phyloP scores from a whole-genome alignment of 441 rosid genomes.

The Dalechampia spathulata region DNA sequence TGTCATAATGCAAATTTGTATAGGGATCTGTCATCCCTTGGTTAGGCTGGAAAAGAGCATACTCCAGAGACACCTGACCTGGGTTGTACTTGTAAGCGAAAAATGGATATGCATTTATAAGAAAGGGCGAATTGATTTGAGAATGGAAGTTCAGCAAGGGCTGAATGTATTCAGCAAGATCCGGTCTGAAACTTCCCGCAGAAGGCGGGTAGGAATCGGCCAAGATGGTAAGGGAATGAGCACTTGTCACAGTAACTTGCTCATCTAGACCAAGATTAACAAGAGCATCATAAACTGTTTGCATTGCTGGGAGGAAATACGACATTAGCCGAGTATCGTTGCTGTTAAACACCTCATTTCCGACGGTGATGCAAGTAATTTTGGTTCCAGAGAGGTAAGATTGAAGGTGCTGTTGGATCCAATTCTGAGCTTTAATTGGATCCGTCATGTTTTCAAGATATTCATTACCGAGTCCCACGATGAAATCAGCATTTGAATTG shows the following conservation, averaged over 20 bases:
- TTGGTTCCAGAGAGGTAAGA: constrained; percentile 34
- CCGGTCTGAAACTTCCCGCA: constrained; percentile 45
- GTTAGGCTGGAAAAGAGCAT: constrained; percentile 71
- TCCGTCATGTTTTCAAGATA: constrained; percentile 30
- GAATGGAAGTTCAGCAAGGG: constrained; percentile 55
- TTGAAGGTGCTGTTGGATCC: constrained; percentile 41
- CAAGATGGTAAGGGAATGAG: constrained; percentile 54
- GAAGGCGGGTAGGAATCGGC: constrained; percentile 67
- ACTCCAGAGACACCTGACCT: constrained; percentile 39
- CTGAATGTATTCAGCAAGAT: constrained; percentile 38
- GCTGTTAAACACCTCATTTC: constrained; percentile 40
- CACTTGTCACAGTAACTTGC: constrained; percentile 55
- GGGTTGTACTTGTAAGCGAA: constrained; percentile 68
- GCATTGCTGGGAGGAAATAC: constrained; percentile 50
- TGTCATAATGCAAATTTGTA: constrained; percentile 64
- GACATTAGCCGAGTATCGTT: constrained; percentile 22
- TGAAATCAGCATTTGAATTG: constrained; percentile 38
- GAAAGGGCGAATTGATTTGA: constrained; percentile 50
- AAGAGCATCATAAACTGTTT: constrained; percentile 26
- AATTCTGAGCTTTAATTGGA: constrained; percentile 31
- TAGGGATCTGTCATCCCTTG: constrained; percentile 46
- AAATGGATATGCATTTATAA: constrained; percentile 78
- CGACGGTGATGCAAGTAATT: constrained; percentile 41
- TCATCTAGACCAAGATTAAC: constrained; percentile 42
- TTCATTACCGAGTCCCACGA: constrained; percentile 44